Conservation (phyloP, 2,329 filamentous ascomycete genomes). For the Monilinia fructigena region DNA sequence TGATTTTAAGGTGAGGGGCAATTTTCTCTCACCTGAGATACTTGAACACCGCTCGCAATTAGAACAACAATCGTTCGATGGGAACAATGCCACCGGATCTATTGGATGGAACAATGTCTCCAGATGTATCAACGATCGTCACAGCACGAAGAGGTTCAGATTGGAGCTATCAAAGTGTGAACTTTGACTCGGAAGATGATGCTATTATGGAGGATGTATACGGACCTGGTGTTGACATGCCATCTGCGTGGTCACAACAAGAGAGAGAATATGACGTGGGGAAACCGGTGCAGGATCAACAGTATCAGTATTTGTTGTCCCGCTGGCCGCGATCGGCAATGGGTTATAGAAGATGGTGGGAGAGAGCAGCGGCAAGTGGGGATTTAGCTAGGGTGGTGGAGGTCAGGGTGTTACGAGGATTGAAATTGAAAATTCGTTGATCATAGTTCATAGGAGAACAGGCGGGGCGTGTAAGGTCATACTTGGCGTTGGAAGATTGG, state of each 20-base stretch:
- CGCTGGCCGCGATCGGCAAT: slow-evolving; percentile 11
- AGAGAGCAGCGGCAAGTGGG: slow-evolving; percentile 16
- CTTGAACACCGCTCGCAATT: slow-evolving; percentile 2
- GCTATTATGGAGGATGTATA: slow-evolving; percentile 34
- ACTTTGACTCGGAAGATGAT: slow-evolving; percentile 33
- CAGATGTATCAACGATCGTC: slow-evolving; percentile 2
- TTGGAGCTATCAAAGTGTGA: slow-evolving; percentile 17
- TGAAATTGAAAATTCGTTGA: slow-evolving; percentile 23
- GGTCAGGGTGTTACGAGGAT: slow-evolving; percentile 29
- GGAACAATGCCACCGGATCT: slow-evolving; percentile 24
- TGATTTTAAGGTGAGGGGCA: slow-evolving; percentile 26
- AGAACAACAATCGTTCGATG: slow-evolving; percentile 32
- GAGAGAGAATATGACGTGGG: slow-evolving; percentile 17
- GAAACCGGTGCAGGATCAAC: slow-evolving; percentile 8
- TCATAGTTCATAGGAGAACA: not conserved
- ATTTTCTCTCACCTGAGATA: slow-evolving; percentile 7
- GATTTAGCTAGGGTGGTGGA: slow-evolving; percentile 41
- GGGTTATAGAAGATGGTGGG: slow-evolving; percentile 5
- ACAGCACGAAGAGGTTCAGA: not conserved
- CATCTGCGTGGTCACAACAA: slow-evolving; percentile 10
- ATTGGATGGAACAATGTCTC: slow-evolving; percentile 28
- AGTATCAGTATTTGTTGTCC: slow-evolving; percentile 21
- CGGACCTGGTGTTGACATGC: slow-evolving; percentile 11
- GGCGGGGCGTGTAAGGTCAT: not conserved
- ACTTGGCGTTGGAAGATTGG: not conserved